These are phyloP conservation scores for Suillus tomentosus DNA, from an alignment of 768 basidiomycete genomes.

Conservation along the genomic window DNA sequence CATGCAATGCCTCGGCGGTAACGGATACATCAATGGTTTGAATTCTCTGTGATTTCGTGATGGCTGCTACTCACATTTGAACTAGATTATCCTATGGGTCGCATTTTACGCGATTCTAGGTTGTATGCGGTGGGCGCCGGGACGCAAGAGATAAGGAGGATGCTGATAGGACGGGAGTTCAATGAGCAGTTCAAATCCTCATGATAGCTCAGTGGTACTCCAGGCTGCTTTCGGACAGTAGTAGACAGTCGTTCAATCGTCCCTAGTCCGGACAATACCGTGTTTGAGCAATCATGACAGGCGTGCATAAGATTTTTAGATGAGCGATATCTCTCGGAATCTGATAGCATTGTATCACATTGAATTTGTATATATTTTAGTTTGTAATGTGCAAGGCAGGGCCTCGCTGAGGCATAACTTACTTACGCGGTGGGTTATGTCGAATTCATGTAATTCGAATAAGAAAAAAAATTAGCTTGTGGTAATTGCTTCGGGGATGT, in stretches of 20 bases:
- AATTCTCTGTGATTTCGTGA: constrained; percentile 9
- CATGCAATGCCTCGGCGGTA: constrained; percentile 93
- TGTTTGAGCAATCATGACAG: not conserved
- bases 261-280: not conserved
- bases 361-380: not conserved
- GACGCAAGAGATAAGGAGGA: constrained; percentile 91
- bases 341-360: not conserved
- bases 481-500: not conserved
- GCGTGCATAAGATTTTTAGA: not conserved
- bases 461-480: not conserved
- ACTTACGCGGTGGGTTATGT: not conserved
- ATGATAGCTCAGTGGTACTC: constrained; percentile 11
- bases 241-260: not conserved
- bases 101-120: constrained; percentile 83
- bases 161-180: constrained; percentile 93
- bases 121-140: constrained; percentile 96
- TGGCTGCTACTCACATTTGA: constrained; percentile 10
- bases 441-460: not conserved
- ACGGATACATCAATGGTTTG: constrained; percentile 93
- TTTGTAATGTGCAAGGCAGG: not conserved
- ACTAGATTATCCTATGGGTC: constrained; percentile 86
- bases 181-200: constrained; percentile 60
- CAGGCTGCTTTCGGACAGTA: not conserved
- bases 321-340: not conserved
- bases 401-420: not conserved